These are phyloP conservation scores for Aspergillus sp. DNA, from an alignment of 2,329 filamentous ascomycete genomes.

Conservation along the genomic window DNA sequence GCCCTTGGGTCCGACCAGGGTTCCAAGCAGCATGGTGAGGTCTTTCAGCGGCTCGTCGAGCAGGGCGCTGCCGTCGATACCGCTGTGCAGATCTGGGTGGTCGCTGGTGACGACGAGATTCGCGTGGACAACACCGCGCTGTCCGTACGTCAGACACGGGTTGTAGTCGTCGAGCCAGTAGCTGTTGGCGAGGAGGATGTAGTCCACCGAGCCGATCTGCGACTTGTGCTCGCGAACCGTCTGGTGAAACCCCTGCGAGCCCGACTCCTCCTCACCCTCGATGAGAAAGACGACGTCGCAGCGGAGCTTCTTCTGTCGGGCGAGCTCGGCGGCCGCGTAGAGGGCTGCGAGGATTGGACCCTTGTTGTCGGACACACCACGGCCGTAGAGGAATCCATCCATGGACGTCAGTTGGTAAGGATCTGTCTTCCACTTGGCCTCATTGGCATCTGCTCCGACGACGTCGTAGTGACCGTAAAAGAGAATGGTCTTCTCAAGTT, in stretches of 20 bases:
- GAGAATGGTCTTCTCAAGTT: constrained; percentile 76
- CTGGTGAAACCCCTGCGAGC: constrained; percentile 85
- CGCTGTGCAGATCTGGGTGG: constrained; percentile 87
- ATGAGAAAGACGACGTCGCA: constrained; percentile 93
- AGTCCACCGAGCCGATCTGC: constrained; percentile 86
- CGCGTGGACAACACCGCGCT: constrained; percentile 90
- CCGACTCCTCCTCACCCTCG: constrained; percentile 94
- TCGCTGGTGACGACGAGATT: constrained; percentile 84
- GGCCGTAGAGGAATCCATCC: constrained; percentile 90
- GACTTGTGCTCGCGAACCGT: constrained; percentile 77
- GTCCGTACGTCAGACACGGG: constrained; percentile 90
- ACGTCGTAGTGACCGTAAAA: constrained; percentile 99
- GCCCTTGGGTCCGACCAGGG: constrained; percentile 77
- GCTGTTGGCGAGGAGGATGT: constrained; percentile 92
- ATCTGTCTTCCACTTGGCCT: constrained; percentile 79
- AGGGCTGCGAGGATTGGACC: constrained; percentile 91
- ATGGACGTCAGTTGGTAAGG: constrained; percentile 87
- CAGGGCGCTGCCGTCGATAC: constrained; percentile 90
- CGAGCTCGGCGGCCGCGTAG: constrained; percentile 87
- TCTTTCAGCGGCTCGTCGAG: constrained; percentile 91
- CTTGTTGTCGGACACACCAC: constrained; percentile 97
- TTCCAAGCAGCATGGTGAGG: constrained; percentile 77
- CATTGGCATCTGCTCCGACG: constrained; percentile 80
- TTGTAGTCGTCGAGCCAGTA: constrained; percentile 98
- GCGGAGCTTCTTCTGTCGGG: constrained; percentile 76